Conservation (phyloP, 225 moss, liverwort and hornwort species). For the Bryum argenteum region DNA sequence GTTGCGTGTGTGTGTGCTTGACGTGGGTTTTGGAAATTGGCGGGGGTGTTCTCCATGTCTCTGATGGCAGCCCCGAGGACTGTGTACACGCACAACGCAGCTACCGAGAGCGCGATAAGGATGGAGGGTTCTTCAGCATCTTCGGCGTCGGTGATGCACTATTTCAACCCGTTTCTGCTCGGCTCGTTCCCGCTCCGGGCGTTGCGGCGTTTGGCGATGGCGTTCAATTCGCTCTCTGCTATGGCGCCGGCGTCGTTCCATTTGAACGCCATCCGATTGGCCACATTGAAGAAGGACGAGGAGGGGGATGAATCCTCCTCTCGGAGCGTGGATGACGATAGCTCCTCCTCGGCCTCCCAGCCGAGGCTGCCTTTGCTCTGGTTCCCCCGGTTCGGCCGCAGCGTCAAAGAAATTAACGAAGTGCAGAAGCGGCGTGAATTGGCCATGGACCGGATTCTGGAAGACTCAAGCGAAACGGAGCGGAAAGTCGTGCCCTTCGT, state of each 20-base stretch:
- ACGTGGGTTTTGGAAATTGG: not conserved
- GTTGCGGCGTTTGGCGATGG: slow-evolving; percentile 54
- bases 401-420: slow-evolving; percentile 60
- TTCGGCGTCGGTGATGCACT: slow-evolving; percentile 40
- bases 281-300: slow-evolving; percentile 39
- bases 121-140: slow-evolving; percentile 35
- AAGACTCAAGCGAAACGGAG: slow-evolving; percentile 47
- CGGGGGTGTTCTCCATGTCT: slow-evolving; percentile 32
- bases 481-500: slow-evolving; percentile 65
- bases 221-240: slow-evolving; percentile 56
- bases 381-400: slow-evolving; percentile 58
- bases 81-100: slow-evolving; percentile 36
- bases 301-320: slow-evolving; percentile 27
- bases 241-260: slow-evolving; percentile 55
- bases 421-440: slow-evolving; percentile 56
- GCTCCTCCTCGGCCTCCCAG: slow-evolving; percentile 39
- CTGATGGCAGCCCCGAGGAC: slow-evolving; percentile 53
- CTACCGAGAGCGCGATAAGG: slow-evolving; percentile 34
- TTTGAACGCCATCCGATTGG: slow-evolving; percentile 41
- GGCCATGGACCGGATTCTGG: slow-evolving; percentile 43
- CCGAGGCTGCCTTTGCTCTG: slow-evolving; percentile 54
- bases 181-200: slow-evolving; percentile 54
- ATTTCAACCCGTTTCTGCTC: slow-evolving; percentile 46
- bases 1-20: not conserved
- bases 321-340: slow-evolving; percentile 23